Evolutionary conservation across 2,329 filamentous ascomycete genomes (phyloP).

Genomic region (Fusarium begoniae): DNA sequence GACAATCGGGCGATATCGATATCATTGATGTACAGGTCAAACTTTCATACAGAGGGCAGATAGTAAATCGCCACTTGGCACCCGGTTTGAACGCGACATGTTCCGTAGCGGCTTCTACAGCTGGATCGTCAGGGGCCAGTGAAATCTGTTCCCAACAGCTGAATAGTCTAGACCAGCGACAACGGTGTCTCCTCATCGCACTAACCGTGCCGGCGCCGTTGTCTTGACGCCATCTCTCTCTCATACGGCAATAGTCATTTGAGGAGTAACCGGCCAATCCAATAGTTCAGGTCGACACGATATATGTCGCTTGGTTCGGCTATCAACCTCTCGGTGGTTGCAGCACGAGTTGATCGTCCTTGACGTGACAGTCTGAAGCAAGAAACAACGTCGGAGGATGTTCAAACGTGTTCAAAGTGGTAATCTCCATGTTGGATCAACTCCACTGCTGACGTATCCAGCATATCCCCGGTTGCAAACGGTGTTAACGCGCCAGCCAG

Average conservation of each 20-base stretch:
- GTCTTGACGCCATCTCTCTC: conserved; percentile 27
- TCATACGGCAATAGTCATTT: conserved; percentile 15
- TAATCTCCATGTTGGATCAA: conserved; percentile 9
- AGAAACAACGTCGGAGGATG: conserved; percentile 12
- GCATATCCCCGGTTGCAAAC: conserved; percentile 18
- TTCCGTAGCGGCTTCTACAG: conserved; percentile 19
- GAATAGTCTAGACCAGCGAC: conserved; percentile 30
- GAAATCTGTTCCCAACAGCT: conserved; percentile 8
- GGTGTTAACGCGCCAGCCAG: conserved; percentile 7
- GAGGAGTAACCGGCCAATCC: conserved; percentile 6
- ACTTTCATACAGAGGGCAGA: conserved; percentile 6
- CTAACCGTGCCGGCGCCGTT: conserved; percentile 20
- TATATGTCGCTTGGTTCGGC: conserved; percentile 5
- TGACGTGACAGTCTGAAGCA: background rate
- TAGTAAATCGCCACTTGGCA: conserved; percentile 6
- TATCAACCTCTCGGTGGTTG: background rate
- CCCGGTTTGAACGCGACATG: conserved; percentile 22
- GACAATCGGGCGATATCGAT: conserved; percentile 19
- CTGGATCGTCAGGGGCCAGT: conserved; percentile 32
- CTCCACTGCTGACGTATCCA: conserved; percentile 38
- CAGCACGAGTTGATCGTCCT: background rate
- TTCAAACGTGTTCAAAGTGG: conserved; percentile 8
- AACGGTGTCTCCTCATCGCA: conserved; percentile 32
- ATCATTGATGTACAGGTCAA: conserved; percentile 11
- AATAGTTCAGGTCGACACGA: conserved; percentile 20